These are phyloP conservation scores for Hypoxylon sp. DNA, from an alignment of 2,329 filamentous ascomycete species.

Conservation along the genomic window DNA sequence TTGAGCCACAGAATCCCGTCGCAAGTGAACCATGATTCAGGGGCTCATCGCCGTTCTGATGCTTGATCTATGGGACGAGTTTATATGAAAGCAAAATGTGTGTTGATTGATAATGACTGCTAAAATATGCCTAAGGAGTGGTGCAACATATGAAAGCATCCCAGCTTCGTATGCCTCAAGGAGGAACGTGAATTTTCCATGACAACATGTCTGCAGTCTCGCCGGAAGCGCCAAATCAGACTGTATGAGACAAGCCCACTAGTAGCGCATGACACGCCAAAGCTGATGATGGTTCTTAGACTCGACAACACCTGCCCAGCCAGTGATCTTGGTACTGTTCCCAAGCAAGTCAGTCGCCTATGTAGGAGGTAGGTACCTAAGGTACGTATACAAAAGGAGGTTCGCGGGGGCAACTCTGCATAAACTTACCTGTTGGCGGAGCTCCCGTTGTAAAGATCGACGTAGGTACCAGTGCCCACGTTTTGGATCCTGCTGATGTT, in stretches of 20 bases:
- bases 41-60: too few relatives aligned
- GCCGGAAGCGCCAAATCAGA: background rate
- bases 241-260: background rate
- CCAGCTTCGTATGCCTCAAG: background rate
- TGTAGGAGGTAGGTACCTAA: too few relatives aligned
- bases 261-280: slow-evolving; percentile 19
- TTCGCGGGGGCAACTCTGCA: background rate
- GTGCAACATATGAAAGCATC: background rate
- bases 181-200: background rate
- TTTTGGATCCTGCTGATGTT: slow-evolving; percentile 25
- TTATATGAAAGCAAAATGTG: background rate
- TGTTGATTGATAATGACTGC: background rate
- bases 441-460: slow-evolving; percentile 20
- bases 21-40: too few relatives aligned
- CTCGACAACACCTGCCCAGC: slow-evolving; percentile 10
- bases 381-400: too few relatives aligned
- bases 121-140: background rate
- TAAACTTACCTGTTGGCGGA: slow-evolving; percentile 18
- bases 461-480: slow-evolving; percentile 18
- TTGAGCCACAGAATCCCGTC: background rate
- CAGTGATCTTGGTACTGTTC: slow-evolving; percentile 19
- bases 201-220: background rate
- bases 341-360: background rate
- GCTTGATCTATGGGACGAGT: background rate
- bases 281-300: slow-evolving; percentile 16